Base-by-base conservation (phyloP, 257 asterid genomes). In the Solanum pimpinellifolium region DNA sequence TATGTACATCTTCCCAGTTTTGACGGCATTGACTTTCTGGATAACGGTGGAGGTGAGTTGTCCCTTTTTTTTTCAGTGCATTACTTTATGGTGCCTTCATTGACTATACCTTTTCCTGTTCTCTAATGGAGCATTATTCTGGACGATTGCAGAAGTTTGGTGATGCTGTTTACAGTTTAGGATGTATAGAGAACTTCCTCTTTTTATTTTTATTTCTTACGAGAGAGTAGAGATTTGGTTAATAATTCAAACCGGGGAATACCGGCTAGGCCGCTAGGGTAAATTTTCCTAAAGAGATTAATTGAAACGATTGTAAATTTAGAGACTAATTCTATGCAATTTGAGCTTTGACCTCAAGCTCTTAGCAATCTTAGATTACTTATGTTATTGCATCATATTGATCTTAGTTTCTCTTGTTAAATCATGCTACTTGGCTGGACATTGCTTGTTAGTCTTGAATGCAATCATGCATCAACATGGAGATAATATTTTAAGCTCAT, bases 21-120 rank as follows among this genome's bases (percentile, higher is more conserved):
- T 97, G 93, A 92, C 97, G 2, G 99, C 96, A 86, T 88, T 97
- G 89, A 92, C 99, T 81, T 97, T 95, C 92, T 95, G 93, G 99
- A 91, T 95, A 59, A 94, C 96, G 3, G 97, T 96, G 90, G 99
- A 96, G 98, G 99, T 96, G 83, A 90, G 93, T 88, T 66, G 46
- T 85, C 72, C 47, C 20, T 20, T 33, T 4, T 13, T 75, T 29
- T 29, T 25, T 18, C 18, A 10, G 68, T 47, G 39, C 59, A 10
- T 77, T 41, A 25, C 47, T 46, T 75, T 75, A 39, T 39, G 52
- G 82, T 75, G 46, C 33, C 33, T 75, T 75, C 15, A 11, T 75
- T 46, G 29, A 74, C 81, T 74, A 37, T 37, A 74, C 31, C 52
- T 11, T 37, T 37, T 21, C 25, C 31, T 21, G n/a, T 75, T 75